Conservation (phyloP, 108 stramenopile genomes). For the Nannochloropsis salina region DNA sequence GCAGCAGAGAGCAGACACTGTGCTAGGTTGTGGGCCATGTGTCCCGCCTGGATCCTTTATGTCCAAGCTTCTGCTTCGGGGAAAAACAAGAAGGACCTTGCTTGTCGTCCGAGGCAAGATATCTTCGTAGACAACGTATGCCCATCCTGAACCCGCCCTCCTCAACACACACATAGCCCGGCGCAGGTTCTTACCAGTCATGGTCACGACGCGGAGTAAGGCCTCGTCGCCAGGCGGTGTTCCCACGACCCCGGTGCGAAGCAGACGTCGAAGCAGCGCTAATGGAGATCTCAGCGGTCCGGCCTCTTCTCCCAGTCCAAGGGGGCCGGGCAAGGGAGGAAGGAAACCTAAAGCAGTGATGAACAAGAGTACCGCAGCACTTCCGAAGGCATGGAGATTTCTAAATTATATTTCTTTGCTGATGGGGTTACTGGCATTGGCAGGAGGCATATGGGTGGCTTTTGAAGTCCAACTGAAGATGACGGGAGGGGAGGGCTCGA, state of each 20-base stretch:
- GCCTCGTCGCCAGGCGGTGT: neutral
- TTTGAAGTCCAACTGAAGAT: neutral
- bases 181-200: neutral
- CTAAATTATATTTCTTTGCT: neutral
- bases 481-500: neutral
- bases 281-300: neutral
- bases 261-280: neutral
- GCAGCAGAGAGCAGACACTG: no score
- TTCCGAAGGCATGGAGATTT: neutral
- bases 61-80: no score
- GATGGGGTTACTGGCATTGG: neutral
- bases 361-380: neutral
- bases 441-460: neutral
- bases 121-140: no score
- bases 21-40: no score
- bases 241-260: neutral
- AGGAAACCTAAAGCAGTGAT: neutral
- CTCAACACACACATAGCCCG: no score
- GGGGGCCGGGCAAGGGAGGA: neutral
- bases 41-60: no score
- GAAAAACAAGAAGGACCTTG: no score
- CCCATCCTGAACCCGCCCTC: no score
- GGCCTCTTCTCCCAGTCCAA: neutral
- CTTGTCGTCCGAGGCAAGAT: no score
- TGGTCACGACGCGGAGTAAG: slow-evolving; percentile 13